These are phyloP conservation scores for Verticillium nubilum DNA, from an alignment of 2,329 filamentous ascomycete genomes.

Conservation along the genomic window DNA sequence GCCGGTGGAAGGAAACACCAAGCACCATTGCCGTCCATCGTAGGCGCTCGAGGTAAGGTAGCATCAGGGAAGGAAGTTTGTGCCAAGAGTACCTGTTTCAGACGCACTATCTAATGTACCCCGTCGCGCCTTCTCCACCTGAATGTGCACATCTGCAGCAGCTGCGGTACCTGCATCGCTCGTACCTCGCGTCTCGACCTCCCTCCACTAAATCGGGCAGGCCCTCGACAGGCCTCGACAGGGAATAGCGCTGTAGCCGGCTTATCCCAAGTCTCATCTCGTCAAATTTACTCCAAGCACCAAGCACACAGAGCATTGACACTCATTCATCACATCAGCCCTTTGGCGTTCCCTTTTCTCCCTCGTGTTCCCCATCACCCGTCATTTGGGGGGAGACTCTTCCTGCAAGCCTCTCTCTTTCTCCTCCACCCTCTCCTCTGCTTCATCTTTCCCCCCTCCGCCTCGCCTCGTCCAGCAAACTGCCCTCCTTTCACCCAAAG, in stretches of 20 bases:
- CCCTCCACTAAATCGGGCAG: not conserved
- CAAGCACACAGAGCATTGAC: not conserved
- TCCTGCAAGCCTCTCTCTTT: not conserved
- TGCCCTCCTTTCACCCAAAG: conserved; percentile 7
- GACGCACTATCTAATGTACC: not conserved
- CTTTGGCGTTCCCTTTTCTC: not conserved
- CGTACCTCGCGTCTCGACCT: not conserved
- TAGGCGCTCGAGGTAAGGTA: no score
- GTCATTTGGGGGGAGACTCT: not conserved
- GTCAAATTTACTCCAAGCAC: conserved; percentile 13
- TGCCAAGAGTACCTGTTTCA: not conserved
- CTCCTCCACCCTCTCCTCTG: conserved; percentile 9
- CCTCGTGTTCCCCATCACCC: not conserved
- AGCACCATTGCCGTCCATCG: not conserved
- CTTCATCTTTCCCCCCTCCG: conserved; percentile 17
- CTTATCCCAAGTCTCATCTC: conserved; percentile 17
- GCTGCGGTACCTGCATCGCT: not conserved
- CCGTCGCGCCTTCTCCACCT: not conserved
- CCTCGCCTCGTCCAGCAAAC: conserved; percentile 9
- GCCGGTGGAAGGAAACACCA: not conserved
- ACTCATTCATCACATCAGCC: not conserved
- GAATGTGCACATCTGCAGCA: not conserved
- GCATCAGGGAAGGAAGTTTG: not conserved
- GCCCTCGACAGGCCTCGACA: not conserved
- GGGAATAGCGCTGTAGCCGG: conserved; percentile 9